Percentiles rank a stretch among this genome's conserved stretches.
Conservation (phyloP, 2,329 filamentous ascomycete genomes). For the Ceratocystis harringtonii region DNA sequence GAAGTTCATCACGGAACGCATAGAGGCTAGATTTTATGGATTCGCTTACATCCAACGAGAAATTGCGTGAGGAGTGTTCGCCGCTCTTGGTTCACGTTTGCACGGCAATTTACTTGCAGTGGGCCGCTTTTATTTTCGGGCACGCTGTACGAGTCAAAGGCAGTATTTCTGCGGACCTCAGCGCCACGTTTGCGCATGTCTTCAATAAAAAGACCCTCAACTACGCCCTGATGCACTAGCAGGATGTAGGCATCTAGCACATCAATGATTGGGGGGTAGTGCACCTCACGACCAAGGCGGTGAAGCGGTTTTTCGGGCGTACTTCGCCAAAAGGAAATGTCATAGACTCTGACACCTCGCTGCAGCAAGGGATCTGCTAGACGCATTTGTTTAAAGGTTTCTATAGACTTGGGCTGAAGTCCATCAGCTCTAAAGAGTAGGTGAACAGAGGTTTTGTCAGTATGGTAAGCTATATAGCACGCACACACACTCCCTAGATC, state of each 20-base stretch:
- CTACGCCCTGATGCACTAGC: conserved; percentile 57
- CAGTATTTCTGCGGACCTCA: conserved; percentile 47
- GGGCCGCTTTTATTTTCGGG: conserved; percentile 30
- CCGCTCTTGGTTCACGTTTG: conserved; percentile 37
- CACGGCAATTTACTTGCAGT: conserved; percentile 36
- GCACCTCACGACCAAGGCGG: conserved; percentile 48
- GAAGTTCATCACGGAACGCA: not conserved
- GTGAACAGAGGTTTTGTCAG: conserved; percentile 8
- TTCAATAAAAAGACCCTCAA: conserved; percentile 54
- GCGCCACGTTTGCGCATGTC: conserved; percentile 51
- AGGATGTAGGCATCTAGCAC: conserved; percentile 43
- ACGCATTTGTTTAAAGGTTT: conserved; percentile 59
- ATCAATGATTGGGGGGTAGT: conserved; percentile 50
- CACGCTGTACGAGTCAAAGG: conserved; percentile 43
- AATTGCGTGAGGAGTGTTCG: conserved; percentile 43
- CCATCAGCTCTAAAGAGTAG: conserved; percentile 45
- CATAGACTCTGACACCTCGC: conserved; percentile 54
- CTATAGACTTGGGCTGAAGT: conserved; percentile 63
- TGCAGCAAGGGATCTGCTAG: conserved; percentile 53
- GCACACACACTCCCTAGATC: not conserved
- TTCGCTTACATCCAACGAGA: conserved; percentile 46
- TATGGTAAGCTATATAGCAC: not conserved
- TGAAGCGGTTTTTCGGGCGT: conserved; percentile 37
- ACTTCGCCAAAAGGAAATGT: conserved; percentile 58
- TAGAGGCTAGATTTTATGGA: not conserved